Conservation (phyloP, 2,329 filamentous ascomycete genomes). For the Calonectria hongkongensis region DNA sequence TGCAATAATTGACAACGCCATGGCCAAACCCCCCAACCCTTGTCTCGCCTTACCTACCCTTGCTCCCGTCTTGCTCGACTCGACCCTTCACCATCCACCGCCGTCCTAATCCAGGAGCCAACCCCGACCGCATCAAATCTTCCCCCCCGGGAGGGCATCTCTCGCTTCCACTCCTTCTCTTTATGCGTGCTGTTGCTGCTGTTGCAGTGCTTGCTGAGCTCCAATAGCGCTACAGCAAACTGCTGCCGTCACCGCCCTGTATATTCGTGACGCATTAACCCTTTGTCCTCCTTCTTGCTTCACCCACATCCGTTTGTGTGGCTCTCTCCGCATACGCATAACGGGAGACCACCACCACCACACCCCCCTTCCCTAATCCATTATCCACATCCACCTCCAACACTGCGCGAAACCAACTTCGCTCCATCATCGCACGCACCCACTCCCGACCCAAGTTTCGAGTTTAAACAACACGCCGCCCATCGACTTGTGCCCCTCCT, state of each 20-base stretch:
- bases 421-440: slow-evolving; percentile 39
- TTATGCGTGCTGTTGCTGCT: slow-evolving; percentile 19
- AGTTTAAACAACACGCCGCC: slow-evolving; percentile 43
- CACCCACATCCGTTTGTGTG: slow-evolving; percentile 62
- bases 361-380: slow-evolving; percentile 35
- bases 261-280: slow-evolving; percentile 26
- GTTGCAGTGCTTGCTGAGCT: slow-evolving; percentile 28
- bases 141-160: slow-evolving; percentile 26
- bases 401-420: slow-evolving; percentile 38
- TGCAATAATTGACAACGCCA: slow-evolving; percentile 25
- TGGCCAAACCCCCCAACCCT: slow-evolving; percentile 6
- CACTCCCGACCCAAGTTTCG: slow-evolving; percentile 48
- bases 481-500: slow-evolving; percentile 43
- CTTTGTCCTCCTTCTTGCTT: slow-evolving; percentile 22
- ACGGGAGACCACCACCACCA: slow-evolving; percentile 14
- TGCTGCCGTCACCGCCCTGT: slow-evolving; percentile 36
- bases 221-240: slow-evolving; percentile 22
- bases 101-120: slow-evolving; percentile 33
- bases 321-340: slow-evolving; percentile 33
- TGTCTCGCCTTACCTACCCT: slow-evolving; percentile 36
- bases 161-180: slow-evolving; percentile 28
- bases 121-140: slow-evolving; percentile 34
- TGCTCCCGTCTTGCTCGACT: slow-evolving; percentile 27
- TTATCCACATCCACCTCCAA: slow-evolving; percentile 22
- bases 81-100: slow-evolving; percentile 28